Evolutionary conservation across 1,139 yeast species (phyloP).

Genomic region (Arxiozyma telluris): DNA sequence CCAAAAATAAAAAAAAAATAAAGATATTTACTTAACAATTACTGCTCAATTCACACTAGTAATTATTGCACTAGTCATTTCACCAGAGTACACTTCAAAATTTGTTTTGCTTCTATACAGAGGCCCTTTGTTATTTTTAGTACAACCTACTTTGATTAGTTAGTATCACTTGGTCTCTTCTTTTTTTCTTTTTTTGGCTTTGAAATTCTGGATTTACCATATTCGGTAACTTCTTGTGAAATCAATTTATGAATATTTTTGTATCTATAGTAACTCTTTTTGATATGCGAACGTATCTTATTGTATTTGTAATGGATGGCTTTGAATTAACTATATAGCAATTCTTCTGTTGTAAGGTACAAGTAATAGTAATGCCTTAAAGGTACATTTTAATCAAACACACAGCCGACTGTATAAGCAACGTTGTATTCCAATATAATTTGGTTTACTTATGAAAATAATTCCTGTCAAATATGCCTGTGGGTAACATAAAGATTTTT

Average conservation of each 20-base stretch:
- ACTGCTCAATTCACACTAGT: background rate
- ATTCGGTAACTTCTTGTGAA: background rate
- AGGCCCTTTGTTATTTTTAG: background rate
- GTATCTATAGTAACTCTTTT: background rate
- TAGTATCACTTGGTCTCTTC: background rate
- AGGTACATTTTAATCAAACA: background rate
- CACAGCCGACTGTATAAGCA: background rate
- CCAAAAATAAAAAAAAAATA: too few species aligned
- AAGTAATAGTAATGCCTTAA: background rate
- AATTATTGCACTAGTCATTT: too few species aligned
- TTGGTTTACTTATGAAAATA: background rate
- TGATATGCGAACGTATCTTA: background rate
- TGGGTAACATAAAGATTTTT: conserved; percentile 7
- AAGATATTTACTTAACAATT: background rate
- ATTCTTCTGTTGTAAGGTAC: background rate
- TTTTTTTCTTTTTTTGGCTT: background rate
- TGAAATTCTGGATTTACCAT: background rate
- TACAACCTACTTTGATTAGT: background rate
- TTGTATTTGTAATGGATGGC: background rate
- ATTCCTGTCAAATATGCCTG: background rate
- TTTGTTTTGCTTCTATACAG: too few species aligned
- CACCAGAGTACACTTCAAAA: background rate
- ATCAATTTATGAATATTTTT: too few species aligned
- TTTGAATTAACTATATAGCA: background rate
- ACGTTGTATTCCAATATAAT: background rate